Conservation (phyloP, 306 rosid species). For the Quercus aquifolioides region DNA sequence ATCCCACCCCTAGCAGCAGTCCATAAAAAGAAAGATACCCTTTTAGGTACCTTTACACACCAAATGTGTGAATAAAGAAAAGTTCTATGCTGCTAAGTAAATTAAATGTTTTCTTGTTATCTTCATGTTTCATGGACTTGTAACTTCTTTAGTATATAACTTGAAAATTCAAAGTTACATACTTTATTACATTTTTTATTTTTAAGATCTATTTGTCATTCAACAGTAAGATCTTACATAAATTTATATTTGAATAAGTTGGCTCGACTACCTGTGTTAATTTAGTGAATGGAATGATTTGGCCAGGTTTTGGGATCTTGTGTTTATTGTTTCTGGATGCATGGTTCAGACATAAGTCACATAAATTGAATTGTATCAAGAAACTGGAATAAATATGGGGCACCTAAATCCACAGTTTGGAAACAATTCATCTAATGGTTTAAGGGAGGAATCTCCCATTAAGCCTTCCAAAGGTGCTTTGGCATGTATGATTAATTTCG, state of each 20-base stretch:
- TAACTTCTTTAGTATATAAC: neutral
- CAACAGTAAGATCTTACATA: neutral
- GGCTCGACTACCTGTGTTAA: neutral
- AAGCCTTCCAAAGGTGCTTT: slow-evolving; percentile 57
- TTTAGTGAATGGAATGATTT: neutral
- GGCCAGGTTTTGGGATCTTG: neutral
- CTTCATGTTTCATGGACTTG: neutral
- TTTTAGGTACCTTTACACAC: too few relatives aligned
- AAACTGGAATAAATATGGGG: slow-evolving; percentile 45
- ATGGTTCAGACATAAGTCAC: neutral
- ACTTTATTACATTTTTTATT: neutral
- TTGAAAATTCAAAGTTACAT: neutral
- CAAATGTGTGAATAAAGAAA: neutral
- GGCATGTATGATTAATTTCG: slow-evolving; percentile 92
- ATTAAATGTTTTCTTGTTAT: neutral
- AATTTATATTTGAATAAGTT: neutral
- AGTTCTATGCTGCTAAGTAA: neutral
- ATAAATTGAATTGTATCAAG: neutral
- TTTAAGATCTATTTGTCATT: too few relatives aligned
- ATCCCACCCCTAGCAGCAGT: too few relatives aligned
- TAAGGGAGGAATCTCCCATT: slow-evolving; percentile 70
- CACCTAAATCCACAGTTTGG: slow-evolving; percentile 70
- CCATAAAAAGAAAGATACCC: too few relatives aligned
- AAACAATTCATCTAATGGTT: slow-evolving; percentile 69
- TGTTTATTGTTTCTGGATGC: neutral